phyloP scores from a whole-genome alignment of 352 stramenopile species.

The Phytophthora hibernalis region DNA sequence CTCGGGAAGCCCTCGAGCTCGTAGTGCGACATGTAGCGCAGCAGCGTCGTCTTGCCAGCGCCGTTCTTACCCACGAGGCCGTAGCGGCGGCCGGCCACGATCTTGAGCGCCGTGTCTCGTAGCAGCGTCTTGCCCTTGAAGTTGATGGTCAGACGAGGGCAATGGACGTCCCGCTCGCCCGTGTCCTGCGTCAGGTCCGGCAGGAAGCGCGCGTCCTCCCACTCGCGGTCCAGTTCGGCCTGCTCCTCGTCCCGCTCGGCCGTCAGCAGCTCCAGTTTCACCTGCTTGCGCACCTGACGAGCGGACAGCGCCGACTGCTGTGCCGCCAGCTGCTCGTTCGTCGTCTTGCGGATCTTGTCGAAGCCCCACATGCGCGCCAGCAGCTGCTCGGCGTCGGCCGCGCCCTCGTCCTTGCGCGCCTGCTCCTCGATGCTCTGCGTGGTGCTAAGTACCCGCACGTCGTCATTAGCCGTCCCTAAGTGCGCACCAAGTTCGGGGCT shows the following conservation, averaged over 20 bases:
- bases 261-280: conserved; percentile 68
- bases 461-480: conserved; percentile 24
- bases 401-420: conserved; percentile 52
- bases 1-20: conserved; percentile 97
- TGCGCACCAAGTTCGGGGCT: conserved; percentile 39
- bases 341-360: conserved; percentile 82
- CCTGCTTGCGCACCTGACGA: conserved; percentile 82
- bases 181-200: conserved; percentile 82
- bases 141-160: conserved; percentile 88
- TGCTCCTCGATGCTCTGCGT: conserved; percentile 81
- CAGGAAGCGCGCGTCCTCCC: conserved; percentile 80
- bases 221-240: conserved; percentile 76
- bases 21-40: conserved; percentile 96
- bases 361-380: conserved; percentile 90
- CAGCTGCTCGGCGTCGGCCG: conserved; percentile 66
- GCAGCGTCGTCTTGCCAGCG: conserved; percentile 95
- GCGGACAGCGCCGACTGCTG: conserved; percentile 78
- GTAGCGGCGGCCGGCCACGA: conserved; percentile 86
- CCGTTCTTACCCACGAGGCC: conserved; percentile 95
- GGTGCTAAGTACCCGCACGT: conserved; percentile 66
- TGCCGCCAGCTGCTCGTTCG: conserved; percentile 80
- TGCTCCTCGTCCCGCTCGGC: conserved; percentile 64
- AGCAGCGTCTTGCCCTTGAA: conserved; percentile 93
- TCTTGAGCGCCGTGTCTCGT: conserved; percentile 86
- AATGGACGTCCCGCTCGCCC: conserved; percentile 89